Evolutionary conservation across 345 rosid genomes (phyloP).

Genomic region (Lepidium africanum): DNA sequence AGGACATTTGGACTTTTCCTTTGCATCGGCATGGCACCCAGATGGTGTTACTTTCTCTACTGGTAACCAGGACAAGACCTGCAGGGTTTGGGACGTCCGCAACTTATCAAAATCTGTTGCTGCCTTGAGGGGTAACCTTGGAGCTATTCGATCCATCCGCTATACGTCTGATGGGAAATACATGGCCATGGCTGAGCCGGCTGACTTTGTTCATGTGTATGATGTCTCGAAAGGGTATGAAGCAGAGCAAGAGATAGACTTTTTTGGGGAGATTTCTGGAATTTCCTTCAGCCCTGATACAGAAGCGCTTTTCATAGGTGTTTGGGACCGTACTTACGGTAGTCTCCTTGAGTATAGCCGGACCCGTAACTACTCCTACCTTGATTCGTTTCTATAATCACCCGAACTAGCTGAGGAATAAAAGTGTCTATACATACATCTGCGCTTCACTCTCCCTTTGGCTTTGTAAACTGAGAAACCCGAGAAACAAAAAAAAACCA

Average conservation of each 20-base stretch:
- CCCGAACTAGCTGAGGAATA: slow-evolving; percentile 29
- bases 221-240: slow-evolving; percentile 51
- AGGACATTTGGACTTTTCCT: slow-evolving; percentile 71
- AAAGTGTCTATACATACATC: slow-evolving; percentile 18
- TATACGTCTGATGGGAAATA: slow-evolving; percentile 62
- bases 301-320: slow-evolving; percentile 67
- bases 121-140: slow-evolving; percentile 68
- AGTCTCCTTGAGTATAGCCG: slow-evolving; percentile 70
- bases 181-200: slow-evolving; percentile 84
- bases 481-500: background rate
- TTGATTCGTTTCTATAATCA: slow-evolving; percentile 37
- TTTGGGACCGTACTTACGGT: slow-evolving; percentile 87
- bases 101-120: slow-evolving; percentile 52
- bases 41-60: slow-evolving; percentile 66
- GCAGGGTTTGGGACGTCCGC: slow-evolving; percentile 67
- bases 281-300: slow-evolving; percentile 71
- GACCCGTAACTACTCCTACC: slow-evolving; percentile 47
- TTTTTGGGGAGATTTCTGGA: slow-evolving; percentile 80
- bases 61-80: slow-evolving; percentile 80
- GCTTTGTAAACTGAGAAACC: slow-evolving; percentile 24
- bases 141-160: slow-evolving; percentile 68
- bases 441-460: slow-evolving; percentile 45
- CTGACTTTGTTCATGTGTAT: slow-evolving; percentile 74
- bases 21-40: slow-evolving; percentile 85
- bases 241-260: slow-evolving; percentile 70